Evolutionary conservation across 1,284 basidiomycete genomes (phyloP).

Genomic region (Cryptococcus maquisensis): DNA sequence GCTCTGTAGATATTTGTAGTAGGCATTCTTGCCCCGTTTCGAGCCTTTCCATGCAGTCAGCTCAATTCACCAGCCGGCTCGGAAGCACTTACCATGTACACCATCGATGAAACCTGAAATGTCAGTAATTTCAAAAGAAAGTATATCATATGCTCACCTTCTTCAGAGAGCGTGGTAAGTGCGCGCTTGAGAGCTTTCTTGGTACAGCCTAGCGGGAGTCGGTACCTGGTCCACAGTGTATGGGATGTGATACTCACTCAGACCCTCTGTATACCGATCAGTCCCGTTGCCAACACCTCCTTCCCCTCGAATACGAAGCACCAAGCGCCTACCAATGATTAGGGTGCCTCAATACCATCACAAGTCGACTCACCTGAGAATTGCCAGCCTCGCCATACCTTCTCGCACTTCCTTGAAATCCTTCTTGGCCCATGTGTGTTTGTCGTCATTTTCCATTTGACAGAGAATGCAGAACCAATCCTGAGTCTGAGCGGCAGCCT

Average conservation of each 20-base stretch:
- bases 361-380: slow-evolving; percentile 1
- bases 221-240: not conserved
- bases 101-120: not conserved
- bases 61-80: not conserved
- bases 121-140: not conserved
- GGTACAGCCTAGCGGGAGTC: not conserved
- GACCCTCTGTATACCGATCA: not conserved
- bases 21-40: not conserved
- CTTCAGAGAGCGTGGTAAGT: not conserved
- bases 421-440: not conserved
- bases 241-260: slow-evolving; percentile 1
- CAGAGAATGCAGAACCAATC: slow-evolving; percentile 9
- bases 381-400: slow-evolving; percentile 1
- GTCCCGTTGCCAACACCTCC: not conserved
- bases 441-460: slow-evolving; percentile 5
- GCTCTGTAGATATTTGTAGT: not conserved
- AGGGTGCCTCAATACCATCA: not conserved
- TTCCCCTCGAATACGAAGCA: not conserved
- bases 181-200: not conserved
- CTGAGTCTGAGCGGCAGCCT: not conserved
- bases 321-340: not conserved
- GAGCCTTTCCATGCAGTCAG: not conserved
- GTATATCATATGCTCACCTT: not conserved
- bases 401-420: not conserved
- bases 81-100: not conserved